Evolutionary conservation across 306 rosid genomes (phyloP), one percentile per base, ranked within the genome.

Genomic region (Biancaea sappan): DNA sequence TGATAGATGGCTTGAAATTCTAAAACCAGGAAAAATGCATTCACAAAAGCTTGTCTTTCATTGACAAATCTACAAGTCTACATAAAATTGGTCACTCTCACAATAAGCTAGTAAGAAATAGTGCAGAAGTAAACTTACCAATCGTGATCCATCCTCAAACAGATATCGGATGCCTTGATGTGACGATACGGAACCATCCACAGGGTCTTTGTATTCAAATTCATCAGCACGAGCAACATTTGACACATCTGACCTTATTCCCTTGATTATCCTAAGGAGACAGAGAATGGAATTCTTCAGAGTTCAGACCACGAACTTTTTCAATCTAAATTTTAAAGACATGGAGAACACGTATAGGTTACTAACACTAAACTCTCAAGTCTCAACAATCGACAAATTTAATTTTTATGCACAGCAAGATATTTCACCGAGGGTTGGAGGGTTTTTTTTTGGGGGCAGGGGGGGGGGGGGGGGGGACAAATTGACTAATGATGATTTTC

Each of bases 101-200:
- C 5, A 62, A 26, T 35, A 63, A 74, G 59, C 57, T 58, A 53
- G 65, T 12, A 68, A 70, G 10, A 68, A 38, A 43, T 34, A 57
- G 41, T 44, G 35, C 10, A 66, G 5, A 58, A 43, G 76, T 74
- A 58, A 80, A 79, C 96, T 83, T 78, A 95, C 99, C 97, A 95
- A 85, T 87, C 98, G 88, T 25, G 99, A 95, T 43, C 99, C 99
- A 69, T 95, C 99, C 92, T 87, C 96, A 66, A 95, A 95, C 86
- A 95, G 71, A 82, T 95, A 95, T 57, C 99, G 92, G 78, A 95
- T 92, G 52, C 98, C 99, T 83, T 95, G 99, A 82, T 95, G 97
- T 75, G 90, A 90, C 38, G 98, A 92, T 66, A 95, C 50, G 77
- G 97, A 95, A 14, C 97, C 93, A 76, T 92, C 99, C 74, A 95